Percentiles rank a stretch among this genome's conserved stretches.
phyloP scores from a whole-genome alignment of 176 grass and related monocot genomes.

The Oryza rufipogon region DNA sequence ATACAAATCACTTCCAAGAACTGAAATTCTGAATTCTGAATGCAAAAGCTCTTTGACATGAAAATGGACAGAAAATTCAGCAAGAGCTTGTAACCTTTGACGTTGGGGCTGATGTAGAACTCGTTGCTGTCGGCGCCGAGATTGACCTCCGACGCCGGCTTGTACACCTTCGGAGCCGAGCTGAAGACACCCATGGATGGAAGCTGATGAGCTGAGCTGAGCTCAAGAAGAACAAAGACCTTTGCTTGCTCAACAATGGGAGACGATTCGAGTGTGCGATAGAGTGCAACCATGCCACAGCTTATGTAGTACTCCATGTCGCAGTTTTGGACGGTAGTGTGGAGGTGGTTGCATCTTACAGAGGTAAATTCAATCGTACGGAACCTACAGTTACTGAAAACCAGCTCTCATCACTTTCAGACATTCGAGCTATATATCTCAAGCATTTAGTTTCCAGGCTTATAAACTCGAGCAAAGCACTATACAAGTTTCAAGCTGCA shows the following conservation, averaged over 20 bases:
- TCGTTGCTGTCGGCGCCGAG: conserved; percentile 69
- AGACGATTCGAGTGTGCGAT: background rate
- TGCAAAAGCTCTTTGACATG: background rate
- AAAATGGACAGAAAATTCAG: background rate
- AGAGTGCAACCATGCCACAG: background rate
- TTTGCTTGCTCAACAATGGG: background rate
- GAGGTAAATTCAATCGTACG: background rate
- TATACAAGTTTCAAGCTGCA: background rate
- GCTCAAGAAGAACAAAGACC: background rate
- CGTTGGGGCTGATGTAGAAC: conserved; percentile 73
- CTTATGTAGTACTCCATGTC: background rate
- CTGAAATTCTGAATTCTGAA: background rate
- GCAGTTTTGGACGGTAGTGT: background rate
- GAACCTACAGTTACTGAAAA: background rate
- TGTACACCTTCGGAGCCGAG: conserved; percentile 67
- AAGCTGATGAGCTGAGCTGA: background rate
- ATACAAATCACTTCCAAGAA: background rate
- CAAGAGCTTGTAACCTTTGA: conserved; percentile 47
- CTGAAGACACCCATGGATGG: conserved; percentile 63
- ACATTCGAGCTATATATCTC: background rate
- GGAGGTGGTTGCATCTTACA: background rate
- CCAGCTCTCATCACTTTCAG: background rate
- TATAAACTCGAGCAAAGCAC: background rate
- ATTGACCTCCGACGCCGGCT: conserved; percentile 62
- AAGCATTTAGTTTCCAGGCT: background rate